Base-by-base conservation (phyloP, 1,284 basidiomycete genomes). In the Ganoderma meredithae region DNA sequence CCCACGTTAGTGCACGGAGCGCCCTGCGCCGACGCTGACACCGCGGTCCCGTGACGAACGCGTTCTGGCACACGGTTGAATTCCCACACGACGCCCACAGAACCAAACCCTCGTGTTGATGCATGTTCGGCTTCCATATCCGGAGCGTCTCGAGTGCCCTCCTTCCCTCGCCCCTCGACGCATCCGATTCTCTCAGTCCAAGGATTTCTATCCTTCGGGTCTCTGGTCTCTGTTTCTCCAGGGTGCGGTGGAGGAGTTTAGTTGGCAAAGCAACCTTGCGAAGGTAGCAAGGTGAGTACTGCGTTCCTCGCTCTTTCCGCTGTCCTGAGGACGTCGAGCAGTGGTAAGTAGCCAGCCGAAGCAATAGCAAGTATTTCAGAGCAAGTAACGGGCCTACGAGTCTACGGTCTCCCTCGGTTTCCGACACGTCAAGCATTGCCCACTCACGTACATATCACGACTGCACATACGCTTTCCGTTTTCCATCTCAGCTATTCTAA, bases 361-460 rank as follows among this genome's bases (percentile, higher is more conserved):
- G 39, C 25, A 59, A 49, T 59, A 63, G 27, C 70, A 62, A 60
- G 52, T 55, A 33, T 55, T 12, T 17, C 52, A 33, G 67, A 69
- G 66, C 71, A 74, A 76, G 70, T 76, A 75, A 76, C 75, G 75
- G 71, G 64, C 64, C 66, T 68, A 74, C 73, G 69, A 72, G 65
- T 72, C 69, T 60, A 69, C 73, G 69, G 72, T 60, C 65, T 66
- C 52, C 56, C 44, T 55, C 53, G 53, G 63, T 61, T 66, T 67
- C 61, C 73, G 68, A 68, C 69, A 69, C 68, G 73, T 68, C 63
- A 71, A 63, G 63, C 63, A 72, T 71, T 52, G 31, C 61, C 63
- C 53, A 22, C 60, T 67, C 72, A 72, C 71, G 66, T 67, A 62
- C 65, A 71, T 66, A 63, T 72, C 71, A 72, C 71, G 73, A 76